Evolutionary conservation across 2,329 filamentous ascomycete genomes (phyloP).

Genomic region (Sordariomycetes sp.): DNA sequence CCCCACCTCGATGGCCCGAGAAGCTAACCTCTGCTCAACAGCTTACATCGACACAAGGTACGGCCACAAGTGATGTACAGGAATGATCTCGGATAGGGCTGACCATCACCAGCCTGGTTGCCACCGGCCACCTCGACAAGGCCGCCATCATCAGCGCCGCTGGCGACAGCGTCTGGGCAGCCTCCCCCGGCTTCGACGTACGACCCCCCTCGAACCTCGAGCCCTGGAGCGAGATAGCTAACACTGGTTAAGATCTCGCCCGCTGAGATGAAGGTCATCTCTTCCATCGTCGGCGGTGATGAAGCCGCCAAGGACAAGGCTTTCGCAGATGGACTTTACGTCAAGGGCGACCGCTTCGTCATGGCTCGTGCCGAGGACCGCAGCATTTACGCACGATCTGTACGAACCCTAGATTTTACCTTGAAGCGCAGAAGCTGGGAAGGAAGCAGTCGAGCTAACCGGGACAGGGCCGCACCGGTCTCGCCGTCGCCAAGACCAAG

Average conservation of each 20-base stretch:
- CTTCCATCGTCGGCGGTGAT: constrained; percentile 38
- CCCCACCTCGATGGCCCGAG: no score
- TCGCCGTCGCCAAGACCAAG: constrained; percentile 77
- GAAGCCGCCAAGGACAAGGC: constrained; percentile 51
- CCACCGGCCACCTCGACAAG: constrained; percentile 70
- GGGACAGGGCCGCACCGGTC: constrained; percentile 61
- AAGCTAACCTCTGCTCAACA: no score
- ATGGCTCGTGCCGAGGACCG: constrained; percentile 66
- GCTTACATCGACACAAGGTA: constrained; percentile 46
- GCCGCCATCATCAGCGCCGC: constrained; percentile 75
- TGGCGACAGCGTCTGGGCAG: constrained; percentile 74
- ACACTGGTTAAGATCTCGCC: constrained; percentile 31
- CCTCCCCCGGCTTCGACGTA: constrained; percentile 65
- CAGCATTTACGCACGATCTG: constrained; percentile 80
- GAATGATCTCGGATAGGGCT: constrained; percentile 9
- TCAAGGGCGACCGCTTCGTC: constrained; percentile 72
- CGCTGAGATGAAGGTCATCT: constrained; percentile 50
- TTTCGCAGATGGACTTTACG: constrained; percentile 62
- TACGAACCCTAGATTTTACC: constrained; percentile 27
- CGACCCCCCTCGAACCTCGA: constrained; percentile 13
- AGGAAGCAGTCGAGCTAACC: not conserved
- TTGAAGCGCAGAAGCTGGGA: not conserved
- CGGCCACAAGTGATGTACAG: not conserved
- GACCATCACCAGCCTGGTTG: constrained; percentile 57
- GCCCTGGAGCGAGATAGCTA: no score